Evolutionary conservation across 352 stramenopile genomes (phyloP), one percentile per base, ranked within the genome.

Genomic region (Pythium periplocum): DNA sequence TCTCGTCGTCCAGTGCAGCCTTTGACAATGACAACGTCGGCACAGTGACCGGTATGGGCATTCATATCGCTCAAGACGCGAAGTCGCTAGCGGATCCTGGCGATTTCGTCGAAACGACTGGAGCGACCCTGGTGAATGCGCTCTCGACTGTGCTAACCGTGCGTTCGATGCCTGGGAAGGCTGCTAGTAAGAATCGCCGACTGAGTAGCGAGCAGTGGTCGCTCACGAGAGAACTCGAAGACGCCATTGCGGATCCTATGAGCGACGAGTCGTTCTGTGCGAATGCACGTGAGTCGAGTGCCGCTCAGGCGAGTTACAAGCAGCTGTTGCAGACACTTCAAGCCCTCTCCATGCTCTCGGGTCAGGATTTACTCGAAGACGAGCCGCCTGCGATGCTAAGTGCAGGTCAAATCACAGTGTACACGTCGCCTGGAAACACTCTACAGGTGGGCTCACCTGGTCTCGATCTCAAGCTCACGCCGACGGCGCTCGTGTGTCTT

Each of bases 321-420:
- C 69, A 71, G 17, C 54, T 78, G 5, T 54, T 90, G 5, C 40
- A 60, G 3, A 76, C 78, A 2, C 62, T 92, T 6, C 75, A 83
- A 32, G 74, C 72, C 0, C 49, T 92, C 4, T 64, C 75, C 0
- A 68, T 73, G 1, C 48, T 92, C 0, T 75, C 71, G 9, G 87
- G 81, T 41, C 48, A 77, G 30, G 69, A 73, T 40, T 56, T 83
- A 4, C 50, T 88, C 10, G 53, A 49, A 1, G 73, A 68, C 4
- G 78, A 88, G 49, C 48, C 63, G 1, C 59, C 69, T 0, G 64
- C 59, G 10, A 11, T 51, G 4, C 38, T 88, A 12, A 55, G 63
- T n/a, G 64, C 59, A 0, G 41, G 44, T 6, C 50, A 73, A 35
- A 62, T 88, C 9, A 51, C 64, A 33, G 69, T 59, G 0, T 70